Conservation (phyloP, 495 filamentous ascomycete genomes). For the Aspergillus hancockii region DNA sequence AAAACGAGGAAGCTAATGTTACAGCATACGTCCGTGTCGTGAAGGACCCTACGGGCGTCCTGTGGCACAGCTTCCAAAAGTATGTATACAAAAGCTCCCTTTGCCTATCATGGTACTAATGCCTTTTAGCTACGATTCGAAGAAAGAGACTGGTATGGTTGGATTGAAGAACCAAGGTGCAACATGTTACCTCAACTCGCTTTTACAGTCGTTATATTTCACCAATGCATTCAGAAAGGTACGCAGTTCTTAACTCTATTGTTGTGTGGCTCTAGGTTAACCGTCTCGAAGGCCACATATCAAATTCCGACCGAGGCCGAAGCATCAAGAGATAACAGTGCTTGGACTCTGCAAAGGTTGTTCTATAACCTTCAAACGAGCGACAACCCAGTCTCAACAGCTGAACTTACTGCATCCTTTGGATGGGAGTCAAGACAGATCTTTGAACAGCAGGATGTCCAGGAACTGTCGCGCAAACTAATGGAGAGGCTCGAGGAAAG, state of each 20-base stretch:
- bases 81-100: conserved; percentile 32
- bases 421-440: conserved; percentile 98
- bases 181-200: conserved; percentile 97
- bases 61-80: conserved; percentile 99
- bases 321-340: conserved; percentile 78
- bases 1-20: conserved; percentile 81
- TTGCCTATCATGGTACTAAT: conserved; percentile 22
- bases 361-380: conserved; percentile 93
- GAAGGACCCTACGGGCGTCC: conserved; percentile 96
- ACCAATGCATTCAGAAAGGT: conserved; percentile 97
- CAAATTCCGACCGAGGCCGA: conserved; percentile 90
- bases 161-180: conserved; percentile 97
- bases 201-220: conserved; percentile 95
- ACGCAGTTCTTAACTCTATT: conserved; percentile 23
- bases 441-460: conserved; percentile 98
- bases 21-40: conserved; percentile 92
- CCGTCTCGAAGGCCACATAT: conserved; percentile 74
- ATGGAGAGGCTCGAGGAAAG: conserved; percentile 95
- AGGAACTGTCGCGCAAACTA: conserved; percentile 91
- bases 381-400: conserved; percentile 78
- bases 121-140: conserved; percentile 80
- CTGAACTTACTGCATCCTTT: conserved; percentile 91
- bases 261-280: conserved; percentile 6
- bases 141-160: conserved; percentile 96
- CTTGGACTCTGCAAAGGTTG: conserved; percentile 88